Evolutionary conservation across 2,329 filamentous ascomycete genomes (phyloP), one percentile per base, ranked within the genome.

Genomic region (Trichoderma lentiforme): DNA sequence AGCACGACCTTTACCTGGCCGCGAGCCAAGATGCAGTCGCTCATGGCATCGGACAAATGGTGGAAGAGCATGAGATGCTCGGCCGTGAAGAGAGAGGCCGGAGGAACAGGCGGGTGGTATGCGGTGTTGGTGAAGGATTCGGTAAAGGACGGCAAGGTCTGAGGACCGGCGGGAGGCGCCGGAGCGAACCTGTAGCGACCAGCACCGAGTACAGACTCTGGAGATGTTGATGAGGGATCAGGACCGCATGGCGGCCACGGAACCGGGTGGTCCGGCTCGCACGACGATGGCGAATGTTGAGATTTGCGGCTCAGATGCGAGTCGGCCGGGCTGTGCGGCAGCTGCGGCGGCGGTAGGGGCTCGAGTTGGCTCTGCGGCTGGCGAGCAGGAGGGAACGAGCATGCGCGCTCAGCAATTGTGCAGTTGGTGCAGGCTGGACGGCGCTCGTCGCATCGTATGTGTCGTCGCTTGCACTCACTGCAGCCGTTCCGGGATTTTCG

Each of bases 391-490:
- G 78, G 80, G 58, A 80, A 85, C 0, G 80, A 80, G 71, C 83
- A 85, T 7, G 73, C 71, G 7, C 80, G 77, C 64, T 82, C 78
- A 53, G 80, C 80, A 57, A 80, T 79, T 24, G 77, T 75, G 74
- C 83, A 85, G 72, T 84, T 83, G 58, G 78, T 79, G 72, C 83
- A 85, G 1, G 78, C 71, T 2, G 83, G 83, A 4, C 79, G 79
- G 8, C 73, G 78, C 75, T 85, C 83, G 70, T 85, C 83, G 76
- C 83, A 85, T 43, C 82, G 82, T 69, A 83, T 82, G 58, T 83
- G 82, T 2, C 82, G 78, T 18, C 80, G 73, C 76, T 83, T 83
- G 76, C 82, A 83, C 73, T 82, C 81, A 71, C 73, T 78, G 73
- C 82, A 83, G 34, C 82, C 81, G 63, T 81, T 82, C 24, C 81